A percentile compares a stretch with the other conserved stretches of the same genome.
phyloP scores from a whole-genome alignment of 495 filamentous ascomycete species.

The Aspergillus olivimuriae region DNA sequence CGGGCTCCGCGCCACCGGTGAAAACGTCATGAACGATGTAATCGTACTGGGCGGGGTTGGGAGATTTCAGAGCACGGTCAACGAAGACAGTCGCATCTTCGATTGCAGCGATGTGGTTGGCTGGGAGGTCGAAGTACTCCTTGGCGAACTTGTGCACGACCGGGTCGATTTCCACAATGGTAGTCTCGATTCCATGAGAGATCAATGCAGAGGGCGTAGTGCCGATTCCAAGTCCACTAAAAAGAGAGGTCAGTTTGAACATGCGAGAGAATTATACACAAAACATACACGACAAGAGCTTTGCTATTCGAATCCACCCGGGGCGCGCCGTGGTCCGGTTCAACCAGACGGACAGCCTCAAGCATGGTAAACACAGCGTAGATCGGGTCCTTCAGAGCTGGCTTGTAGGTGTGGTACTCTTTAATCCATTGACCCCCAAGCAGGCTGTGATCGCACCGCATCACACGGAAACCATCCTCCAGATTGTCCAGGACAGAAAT shows the following conservation, averaged over 20 bases:
- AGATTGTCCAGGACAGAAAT: constrained; percentile 78
- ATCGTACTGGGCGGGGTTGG: constrained; percentile 54
- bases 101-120: constrained; percentile 73
- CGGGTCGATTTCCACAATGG: constrained; percentile 90
- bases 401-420: constrained; percentile 23
- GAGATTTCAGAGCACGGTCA: constrained; percentile 35
- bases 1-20: constrained; percentile 89
- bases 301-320: constrained; percentile 58
- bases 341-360: constrained; percentile 79
- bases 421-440: constrained; percentile 86
- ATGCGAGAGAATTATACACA: not conserved
- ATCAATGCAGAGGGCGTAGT: constrained; percentile 84
- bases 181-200: constrained; percentile 82
- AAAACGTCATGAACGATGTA: constrained; percentile 99
- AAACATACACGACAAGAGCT: constrained; percentile 70
- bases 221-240: constrained; percentile 83
- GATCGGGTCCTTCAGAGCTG: constrained; percentile 70
- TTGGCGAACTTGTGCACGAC: constrained; percentile 74
- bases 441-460: constrained; percentile 91
- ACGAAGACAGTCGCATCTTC: constrained; percentile 78
- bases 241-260: constrained; percentile 5
- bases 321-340: constrained; percentile 41
- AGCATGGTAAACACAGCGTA: constrained; percentile 91
- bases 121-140: constrained; percentile 74
- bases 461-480: constrained; percentile 64